A percentile compares a stretch with the other conserved stretches of the same genome.
Conservation (phyloP, 2,329 filamentous ascomycete genomes). For the Colletotrichum horii region DNA sequence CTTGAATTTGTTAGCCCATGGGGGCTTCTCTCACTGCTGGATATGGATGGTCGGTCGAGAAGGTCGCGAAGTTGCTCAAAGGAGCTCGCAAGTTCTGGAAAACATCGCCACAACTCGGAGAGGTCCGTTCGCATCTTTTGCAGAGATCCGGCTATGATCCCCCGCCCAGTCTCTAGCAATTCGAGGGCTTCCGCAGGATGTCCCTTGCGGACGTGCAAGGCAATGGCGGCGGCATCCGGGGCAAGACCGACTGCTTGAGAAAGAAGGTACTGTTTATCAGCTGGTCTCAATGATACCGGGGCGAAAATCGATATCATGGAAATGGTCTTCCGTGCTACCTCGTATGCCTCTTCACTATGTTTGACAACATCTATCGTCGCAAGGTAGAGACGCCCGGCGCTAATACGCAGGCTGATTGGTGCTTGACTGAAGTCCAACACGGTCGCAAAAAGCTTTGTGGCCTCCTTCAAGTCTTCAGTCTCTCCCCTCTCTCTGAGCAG, state of each 20-base stretch:
- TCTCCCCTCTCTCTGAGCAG: background rate
- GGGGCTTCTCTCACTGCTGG: background rate
- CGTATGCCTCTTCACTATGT: background rate
- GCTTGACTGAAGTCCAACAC: background rate
- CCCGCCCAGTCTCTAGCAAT: slow-evolving; percentile 31
- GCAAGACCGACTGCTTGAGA: slow-evolving; percentile 19
- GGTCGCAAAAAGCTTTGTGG: background rate
- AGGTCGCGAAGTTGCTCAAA: background rate
- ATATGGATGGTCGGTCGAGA: background rate
- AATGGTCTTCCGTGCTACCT: background rate
- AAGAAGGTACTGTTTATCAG: slow-evolving; percentile 27
- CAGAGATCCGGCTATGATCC: slow-evolving; percentile 27
- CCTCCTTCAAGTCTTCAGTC: background rate
- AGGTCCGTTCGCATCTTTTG: slow-evolving; percentile 26
- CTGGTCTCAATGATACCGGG: background rate
- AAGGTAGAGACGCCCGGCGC: background rate
- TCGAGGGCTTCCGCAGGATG: slow-evolving; percentile 13
- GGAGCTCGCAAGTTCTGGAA: background rate
- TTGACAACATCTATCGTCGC: background rate
- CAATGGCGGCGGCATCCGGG: slow-evolving; percentile 27
- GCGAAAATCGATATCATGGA: background rate
- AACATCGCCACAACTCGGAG: background rate
- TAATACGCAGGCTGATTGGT: background rate
- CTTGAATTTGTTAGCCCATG: background rate
- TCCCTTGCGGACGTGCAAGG: slow-evolving; percentile 15